Conservation (phyloP, 192 early-diverging fungal genomes). For the Phycomyces nitens region DNA sequence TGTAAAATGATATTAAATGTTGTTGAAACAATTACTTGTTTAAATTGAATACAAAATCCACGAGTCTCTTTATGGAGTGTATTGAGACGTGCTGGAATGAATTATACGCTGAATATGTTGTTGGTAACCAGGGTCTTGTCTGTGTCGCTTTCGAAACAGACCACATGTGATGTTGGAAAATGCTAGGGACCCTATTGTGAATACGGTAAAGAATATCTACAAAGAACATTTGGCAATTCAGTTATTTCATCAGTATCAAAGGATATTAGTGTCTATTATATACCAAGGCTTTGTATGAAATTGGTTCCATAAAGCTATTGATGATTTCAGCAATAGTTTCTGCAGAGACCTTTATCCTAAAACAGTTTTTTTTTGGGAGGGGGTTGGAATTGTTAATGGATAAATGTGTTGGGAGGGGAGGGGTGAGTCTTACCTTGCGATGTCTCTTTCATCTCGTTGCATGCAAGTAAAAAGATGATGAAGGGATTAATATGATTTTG, state of each 20-base stretch:
- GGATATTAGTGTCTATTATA: neutral
- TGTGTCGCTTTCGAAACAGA: constrained; percentile 2
- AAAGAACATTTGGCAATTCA: neutral
- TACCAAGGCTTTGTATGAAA: constrained; percentile 86
- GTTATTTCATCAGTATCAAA: neutral
- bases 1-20: no score
- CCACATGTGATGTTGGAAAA: constrained; percentile 6
- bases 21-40: no score
- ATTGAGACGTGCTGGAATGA: neutral
- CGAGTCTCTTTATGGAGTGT: no score
- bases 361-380: no score
- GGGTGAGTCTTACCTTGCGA: constrained; percentile 17
- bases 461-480: constrained; percentile 1
- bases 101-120: neutral
- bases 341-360: constrained; percentile 69
- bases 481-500: constrained; percentile 41
- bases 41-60: no score
- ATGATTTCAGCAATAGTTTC: constrained; percentile 80
- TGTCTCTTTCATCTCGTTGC: constrained; percentile 9
- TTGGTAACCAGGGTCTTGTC: neutral
- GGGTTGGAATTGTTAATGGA: no score
- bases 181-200: constrained; percentile 3
- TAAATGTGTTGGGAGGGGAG: no score
- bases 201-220: constrained; percentile 18
- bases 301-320: constrained; percentile 78